Base-by-base conservation (phyloP, 2,329 filamentous ascomycete species). In the Byssoonygena ceratinophila region DNA sequence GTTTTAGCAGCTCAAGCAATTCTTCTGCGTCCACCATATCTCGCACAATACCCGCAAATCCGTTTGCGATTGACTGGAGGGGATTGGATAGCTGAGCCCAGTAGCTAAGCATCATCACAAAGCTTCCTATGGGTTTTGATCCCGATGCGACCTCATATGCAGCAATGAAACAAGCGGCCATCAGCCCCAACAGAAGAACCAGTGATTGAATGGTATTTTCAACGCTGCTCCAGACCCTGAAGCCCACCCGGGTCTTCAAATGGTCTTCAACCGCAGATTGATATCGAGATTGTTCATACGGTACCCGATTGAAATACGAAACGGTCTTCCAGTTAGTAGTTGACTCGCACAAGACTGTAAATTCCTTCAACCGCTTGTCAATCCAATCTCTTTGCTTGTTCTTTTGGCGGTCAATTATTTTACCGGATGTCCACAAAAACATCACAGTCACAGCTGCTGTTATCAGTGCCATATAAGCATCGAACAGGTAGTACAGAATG, bases 51-150 rank as follows among this genome's bases (percentile, higher is more conserved):
- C 70, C 68, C 20, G 70, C 68, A 53, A 76, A 74, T 25, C 73
- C 74, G 57, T 68, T 73, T 0, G 73, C 72, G 37, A 82, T 69
- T 11, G 71, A 69, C n/a, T 70, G 68, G 2, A 81, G 64, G 5
- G 78, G 77, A 2, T 61, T 62, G 52, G 71, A 60, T 12, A 78
- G 55, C 63, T 74, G 65, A 60, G 68, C 66, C 83, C 83, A 87
- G 64, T 85, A 86, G 31, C 78, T 75, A 14, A 83, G 70, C 23
- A 87, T 66, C 16, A 81, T 81, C 3, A 85, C 77, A 55, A 87
- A 82, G 54, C 76, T 76, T 37, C 81, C 81, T 11, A 82, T 69
- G 0, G 75, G 71, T 41, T 73, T 74, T 7, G 64, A 61, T 0
- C 75, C 75, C 34, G 69, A 68, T 0, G 72, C 66, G 31, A 82